phyloP scores from a whole-genome alignment of 2,329 filamentous ascomycete genomes.

The Alternaria incomplexa region DNA sequence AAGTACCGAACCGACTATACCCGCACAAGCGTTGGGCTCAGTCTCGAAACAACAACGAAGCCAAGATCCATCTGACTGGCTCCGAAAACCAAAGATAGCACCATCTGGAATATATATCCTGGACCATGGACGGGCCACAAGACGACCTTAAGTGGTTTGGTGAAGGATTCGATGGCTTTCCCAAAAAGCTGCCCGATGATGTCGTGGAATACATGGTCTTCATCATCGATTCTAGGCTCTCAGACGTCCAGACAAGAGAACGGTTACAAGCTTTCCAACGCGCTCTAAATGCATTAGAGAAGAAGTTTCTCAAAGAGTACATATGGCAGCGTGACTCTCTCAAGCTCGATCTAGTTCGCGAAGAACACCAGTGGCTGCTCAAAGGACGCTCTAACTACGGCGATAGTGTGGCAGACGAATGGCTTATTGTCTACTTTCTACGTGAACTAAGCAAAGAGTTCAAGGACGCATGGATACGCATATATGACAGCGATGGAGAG shows the following conservation, averaged over 20 bases:
- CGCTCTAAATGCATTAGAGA: constrained; percentile 67
- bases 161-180: constrained; percentile 69
- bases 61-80: background rate
- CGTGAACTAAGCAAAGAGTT: constrained; percentile 78
- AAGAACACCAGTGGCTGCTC: constrained; percentile 68
- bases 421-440: constrained; percentile 91
- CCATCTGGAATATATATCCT: background rate
- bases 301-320: constrained; percentile 76
- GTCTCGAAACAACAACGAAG: background rate
- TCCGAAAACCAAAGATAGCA: background rate
- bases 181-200: constrained; percentile 77
- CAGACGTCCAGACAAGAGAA: constrained; percentile 63
- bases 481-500: constrained; percentile 89
- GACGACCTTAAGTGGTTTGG: constrained; percentile 71
- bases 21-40: background rate
- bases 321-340: constrained; percentile 95
- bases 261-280: constrained; percentile 76
- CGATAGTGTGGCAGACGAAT: constrained; percentile 96
- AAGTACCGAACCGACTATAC: background rate
- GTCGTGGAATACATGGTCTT: constrained; percentile 85
- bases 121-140: constrained; percentile 41
- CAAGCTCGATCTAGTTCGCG: constrained; percentile 65
- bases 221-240: constrained; percentile 65
- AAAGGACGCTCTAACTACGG: constrained; percentile 84
- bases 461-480: constrained; percentile 77